Percentiles rank a stretch among this genome's conserved stretches.
These are phyloP conservation scores for Eragrostis tef DNA, from an alignment of 202 grass and related monocot species.

Conservation along the genomic window DNA sequence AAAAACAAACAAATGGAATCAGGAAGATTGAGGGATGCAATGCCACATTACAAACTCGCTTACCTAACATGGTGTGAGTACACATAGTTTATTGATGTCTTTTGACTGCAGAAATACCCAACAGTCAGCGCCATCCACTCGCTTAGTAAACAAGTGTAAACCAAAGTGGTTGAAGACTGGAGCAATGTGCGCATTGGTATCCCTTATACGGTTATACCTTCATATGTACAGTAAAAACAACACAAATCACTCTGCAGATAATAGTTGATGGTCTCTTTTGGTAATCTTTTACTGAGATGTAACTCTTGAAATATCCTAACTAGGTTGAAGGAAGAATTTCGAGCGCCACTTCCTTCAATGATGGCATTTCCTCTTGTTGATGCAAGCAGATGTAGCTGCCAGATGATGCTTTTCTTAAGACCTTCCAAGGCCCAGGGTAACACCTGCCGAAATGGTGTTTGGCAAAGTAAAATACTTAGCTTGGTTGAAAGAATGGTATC, in stretches of 20 bases:
- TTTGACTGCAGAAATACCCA: neutral
- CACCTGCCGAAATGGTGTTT: conserved; percentile 53
- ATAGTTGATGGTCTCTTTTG: neutral
- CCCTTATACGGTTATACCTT: neutral
- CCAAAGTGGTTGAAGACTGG: neutral
- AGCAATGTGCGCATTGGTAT: neutral
- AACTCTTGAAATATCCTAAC: neutral
- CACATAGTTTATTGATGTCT: neutral
- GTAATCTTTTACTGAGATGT: neutral
- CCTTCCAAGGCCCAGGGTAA: conserved; percentile 92
- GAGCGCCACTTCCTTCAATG: conserved; percentile 89
- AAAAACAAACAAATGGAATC: neutral
- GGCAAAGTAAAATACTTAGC: conserved; percentile 4
- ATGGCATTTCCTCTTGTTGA: conserved; percentile 86
- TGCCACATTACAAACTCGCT: neutral
- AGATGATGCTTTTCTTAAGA: conserved; percentile 67
- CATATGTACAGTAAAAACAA: neutral
- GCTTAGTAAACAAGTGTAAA: neutral
- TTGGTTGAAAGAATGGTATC: neutral
- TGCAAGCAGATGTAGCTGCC: conserved; percentile 77
- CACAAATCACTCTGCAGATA: neutral
- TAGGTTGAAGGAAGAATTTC: conserved; percentile 83
- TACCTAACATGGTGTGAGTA: neutral
- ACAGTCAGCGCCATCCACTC: neutral
- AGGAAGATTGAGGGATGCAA: no score